These are phyloP conservation scores for Crithidia brevicula DNA, from an alignment of 208 protist genomes.

Conservation along the genomic window DNA sequence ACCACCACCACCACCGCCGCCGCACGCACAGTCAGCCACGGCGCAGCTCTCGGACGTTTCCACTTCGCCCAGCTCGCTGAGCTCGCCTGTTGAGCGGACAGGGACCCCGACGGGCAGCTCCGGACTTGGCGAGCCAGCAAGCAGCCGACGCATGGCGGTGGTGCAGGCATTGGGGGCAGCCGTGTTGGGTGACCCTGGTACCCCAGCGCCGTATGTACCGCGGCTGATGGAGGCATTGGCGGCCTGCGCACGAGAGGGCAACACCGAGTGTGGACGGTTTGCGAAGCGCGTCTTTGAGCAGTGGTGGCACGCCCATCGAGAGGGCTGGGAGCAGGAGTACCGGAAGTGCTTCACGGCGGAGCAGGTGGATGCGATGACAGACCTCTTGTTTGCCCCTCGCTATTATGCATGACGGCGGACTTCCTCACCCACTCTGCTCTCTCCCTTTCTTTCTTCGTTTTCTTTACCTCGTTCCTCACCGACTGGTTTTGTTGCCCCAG, in stretches of 20 bases:
- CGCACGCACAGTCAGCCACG: neutral
- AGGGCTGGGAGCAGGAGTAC: slow-evolving; percentile 73
- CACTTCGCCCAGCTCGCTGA: neutral
- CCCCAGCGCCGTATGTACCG: slow-evolving; percentile 59
- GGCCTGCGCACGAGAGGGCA: slow-evolving; percentile 35
- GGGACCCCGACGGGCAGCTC: neutral
- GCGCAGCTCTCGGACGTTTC: slow-evolving; percentile 1
- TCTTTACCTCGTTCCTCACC: too few relatives aligned
- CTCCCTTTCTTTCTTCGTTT: too few relatives aligned
- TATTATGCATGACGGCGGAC: slow-evolving; percentile 89
- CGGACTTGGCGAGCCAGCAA: neutral
- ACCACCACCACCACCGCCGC: neutral
- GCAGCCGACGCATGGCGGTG: slow-evolving; percentile 46
- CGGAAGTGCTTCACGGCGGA: slow-evolving; percentile 54
- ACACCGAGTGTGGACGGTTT: slow-evolving; percentile 50
- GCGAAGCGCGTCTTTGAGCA: slow-evolving; percentile 65
- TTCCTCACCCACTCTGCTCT: too few relatives aligned
- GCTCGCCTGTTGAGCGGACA: neutral
- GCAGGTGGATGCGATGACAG: slow-evolving; percentile 58
- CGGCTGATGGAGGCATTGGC: slow-evolving; percentile 60
- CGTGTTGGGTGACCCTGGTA: slow-evolving; percentile 52
- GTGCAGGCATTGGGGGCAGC: slow-evolving; percentile 71
- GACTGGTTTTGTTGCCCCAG: too few relatives aligned
- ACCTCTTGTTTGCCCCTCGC: slow-evolving; percentile 46
- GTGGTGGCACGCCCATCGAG: slow-evolving; percentile 83